These are phyloP conservation scores for Amanita exitialis DNA, from an alignment of 768 basidiomycete genomes.

Conservation along the genomic window DNA sequence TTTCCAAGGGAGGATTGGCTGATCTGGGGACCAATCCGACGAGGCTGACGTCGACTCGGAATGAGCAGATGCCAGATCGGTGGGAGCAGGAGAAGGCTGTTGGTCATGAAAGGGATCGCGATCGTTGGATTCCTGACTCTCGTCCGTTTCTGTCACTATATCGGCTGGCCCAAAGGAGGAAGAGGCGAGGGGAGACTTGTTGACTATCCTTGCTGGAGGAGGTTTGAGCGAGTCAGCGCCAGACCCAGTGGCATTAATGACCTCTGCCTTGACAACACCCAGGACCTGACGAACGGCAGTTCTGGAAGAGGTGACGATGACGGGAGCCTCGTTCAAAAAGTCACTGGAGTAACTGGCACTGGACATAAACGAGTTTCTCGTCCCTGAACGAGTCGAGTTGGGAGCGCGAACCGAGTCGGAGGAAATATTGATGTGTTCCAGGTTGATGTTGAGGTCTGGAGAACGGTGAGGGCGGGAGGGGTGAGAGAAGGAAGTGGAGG, in stretches of 20 bases:
- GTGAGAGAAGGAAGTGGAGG: slow-evolving; percentile 25
- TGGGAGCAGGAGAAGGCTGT: slow-evolving; percentile 30
- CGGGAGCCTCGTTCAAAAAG: slow-evolving; percentile 70
- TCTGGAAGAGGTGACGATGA: slow-evolving; percentile 66
- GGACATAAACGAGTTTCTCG: slow-evolving; percentile 64
- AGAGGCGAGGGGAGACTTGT: slow-evolving; percentile 59
- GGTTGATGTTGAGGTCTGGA: slow-evolving; percentile 50
- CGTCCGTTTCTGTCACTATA: slow-evolving; percentile 45
- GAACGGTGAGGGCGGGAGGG: slow-evolving; percentile 49
- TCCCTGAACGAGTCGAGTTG: slow-evolving; percentile 42
- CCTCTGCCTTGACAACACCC: slow-evolving; percentile 71
- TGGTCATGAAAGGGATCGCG: slow-evolving; percentile 61
- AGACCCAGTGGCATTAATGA: slow-evolving; percentile 43
- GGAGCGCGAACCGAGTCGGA: slow-evolving; percentile 35
- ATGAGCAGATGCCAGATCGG: slow-evolving; percentile 18
- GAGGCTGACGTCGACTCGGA: slow-evolving; percentile 16
- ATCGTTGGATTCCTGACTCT: slow-evolving; percentile 26
- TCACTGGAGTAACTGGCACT: slow-evolving; percentile 70
- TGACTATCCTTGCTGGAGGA: slow-evolving; percentile 31
- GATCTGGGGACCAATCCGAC: slow-evolving; percentile 26
- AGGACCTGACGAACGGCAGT: slow-evolving; percentile 61
- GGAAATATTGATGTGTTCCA: slow-evolving; percentile 55
- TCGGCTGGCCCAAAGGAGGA: slow-evolving; percentile 67
- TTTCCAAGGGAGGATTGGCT: slow-evolving; percentile 32
- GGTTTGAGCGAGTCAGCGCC: slow-evolving; percentile 30